These are phyloP conservation scores for Agrostemma githago DNA, from an alignment of 148 eudicot species.

Conservation along the genomic window DNA sequence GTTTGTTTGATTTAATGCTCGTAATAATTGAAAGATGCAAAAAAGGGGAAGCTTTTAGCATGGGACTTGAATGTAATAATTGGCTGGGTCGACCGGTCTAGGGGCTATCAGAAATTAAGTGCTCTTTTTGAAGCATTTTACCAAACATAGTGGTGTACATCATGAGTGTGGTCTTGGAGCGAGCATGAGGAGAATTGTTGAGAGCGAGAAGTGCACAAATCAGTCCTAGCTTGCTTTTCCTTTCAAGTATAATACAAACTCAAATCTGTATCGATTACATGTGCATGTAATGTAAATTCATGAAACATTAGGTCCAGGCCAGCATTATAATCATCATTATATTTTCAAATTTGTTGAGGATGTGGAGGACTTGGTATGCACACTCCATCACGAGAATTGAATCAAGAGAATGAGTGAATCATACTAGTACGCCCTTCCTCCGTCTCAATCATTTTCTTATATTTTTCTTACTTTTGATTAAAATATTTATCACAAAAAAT, in stretches of 20 bases:
- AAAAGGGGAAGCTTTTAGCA: neutral
- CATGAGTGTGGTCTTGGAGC: slow-evolving; percentile 32
- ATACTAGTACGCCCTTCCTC: too few relatives aligned
- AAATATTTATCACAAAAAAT: too few relatives aligned
- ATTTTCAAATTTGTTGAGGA: neutral
- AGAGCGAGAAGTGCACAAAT: neutral
- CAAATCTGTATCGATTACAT: too few relatives aligned
- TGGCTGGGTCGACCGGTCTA: slow-evolving; percentile 26
- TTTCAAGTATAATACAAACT: too few relatives aligned
- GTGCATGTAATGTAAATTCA: neutral
- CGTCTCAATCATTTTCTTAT: too few relatives aligned
- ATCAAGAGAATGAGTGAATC: too few relatives aligned
- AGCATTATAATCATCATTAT: too few relatives aligned
- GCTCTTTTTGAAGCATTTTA: slow-evolving; percentile 24
- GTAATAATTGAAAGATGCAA: neutral
- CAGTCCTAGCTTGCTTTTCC: too few relatives aligned
- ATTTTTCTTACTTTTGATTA: too few relatives aligned
- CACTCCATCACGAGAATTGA: too few relatives aligned
- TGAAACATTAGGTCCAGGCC: neutral
- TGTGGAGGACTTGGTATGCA: too few relatives aligned
- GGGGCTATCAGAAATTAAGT: slow-evolving; percentile 19
- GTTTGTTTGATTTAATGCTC: neutral
- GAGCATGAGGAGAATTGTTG: slow-evolving; percentile 12
- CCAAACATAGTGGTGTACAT: slow-evolving; percentile 32
- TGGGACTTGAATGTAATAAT: too few relatives aligned